phyloP scores from a whole-genome alignment of 1,139 yeast species.

The Waltiozyma sp. region DNA sequence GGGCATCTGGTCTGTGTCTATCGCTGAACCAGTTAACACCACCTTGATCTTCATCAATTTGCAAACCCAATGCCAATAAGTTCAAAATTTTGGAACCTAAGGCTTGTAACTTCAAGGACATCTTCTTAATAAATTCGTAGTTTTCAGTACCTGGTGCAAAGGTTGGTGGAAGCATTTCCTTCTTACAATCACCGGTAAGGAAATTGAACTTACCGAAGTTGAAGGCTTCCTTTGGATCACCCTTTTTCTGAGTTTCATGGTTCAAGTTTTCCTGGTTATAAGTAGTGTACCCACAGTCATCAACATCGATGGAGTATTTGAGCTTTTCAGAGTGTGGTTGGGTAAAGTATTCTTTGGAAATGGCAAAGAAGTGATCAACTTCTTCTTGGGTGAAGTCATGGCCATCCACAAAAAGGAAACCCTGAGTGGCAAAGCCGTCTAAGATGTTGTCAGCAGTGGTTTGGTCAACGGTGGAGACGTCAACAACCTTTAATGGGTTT shows the following conservation, averaged over 20 bases:
- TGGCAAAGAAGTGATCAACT: constrained; percentile 40
- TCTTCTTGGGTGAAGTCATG: constrained; percentile 52
- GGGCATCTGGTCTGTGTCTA: constrained; percentile 37
- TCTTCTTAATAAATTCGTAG: constrained; percentile 23
- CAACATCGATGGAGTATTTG: constrained; percentile 33
- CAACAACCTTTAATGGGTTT: constrained; percentile 40
- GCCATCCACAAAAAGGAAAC: constrained; percentile 65
- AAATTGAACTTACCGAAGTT: constrained; percentile 21
- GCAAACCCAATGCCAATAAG: constrained; percentile 48
- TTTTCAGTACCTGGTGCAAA: constrained; percentile 25
- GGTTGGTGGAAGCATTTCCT: constrained; percentile 31
- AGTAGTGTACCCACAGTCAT: constrained; percentile 55
- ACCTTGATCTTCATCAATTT: constrained; percentile 37
- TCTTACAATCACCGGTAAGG: constrained; percentile 22
- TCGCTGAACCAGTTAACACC: constrained; percentile 49
- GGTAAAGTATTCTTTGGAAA: constrained; percentile 47
- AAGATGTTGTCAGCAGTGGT: constrained; percentile 41
- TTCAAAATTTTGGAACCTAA: constrained; percentile 26
- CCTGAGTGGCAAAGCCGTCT: constrained; percentile 57
- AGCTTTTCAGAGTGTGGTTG: constrained; percentile 39
- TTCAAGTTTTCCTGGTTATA: constrained; percentile 51
- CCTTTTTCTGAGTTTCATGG: constrained; percentile 31
- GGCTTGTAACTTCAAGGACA: constrained; percentile 31
- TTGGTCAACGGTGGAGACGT: constrained; percentile 35
- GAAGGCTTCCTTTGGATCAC: constrained; percentile 31